Base-by-base conservation (phyloP, 1,284 basidiomycete species). In the Pascua sp. region DNA sequence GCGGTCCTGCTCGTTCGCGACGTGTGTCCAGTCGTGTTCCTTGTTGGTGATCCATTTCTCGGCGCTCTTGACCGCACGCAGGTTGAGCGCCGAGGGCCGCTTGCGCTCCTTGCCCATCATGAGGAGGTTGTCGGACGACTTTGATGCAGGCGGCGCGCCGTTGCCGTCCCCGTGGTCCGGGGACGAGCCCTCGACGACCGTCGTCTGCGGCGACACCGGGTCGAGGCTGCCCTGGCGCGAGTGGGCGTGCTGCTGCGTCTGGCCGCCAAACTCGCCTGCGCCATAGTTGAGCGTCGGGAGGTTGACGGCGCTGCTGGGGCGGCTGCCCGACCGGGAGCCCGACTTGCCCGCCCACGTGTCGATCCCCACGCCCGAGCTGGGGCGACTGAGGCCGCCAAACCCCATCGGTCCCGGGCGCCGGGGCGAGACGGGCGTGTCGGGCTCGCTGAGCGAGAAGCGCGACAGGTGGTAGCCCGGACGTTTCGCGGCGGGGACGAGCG, bases 381-480 rank as follows among this genome's bases (percentile, higher is more conserved):
- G 41, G 7, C 39, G 42, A 32, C 41, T 42, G 49, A 32, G 24
- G 24, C 24, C 24, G 24, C 24, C 24, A 7, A 32, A 32, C 24
- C 24, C 24, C 24, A 32, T 32, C 24, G 24, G 24, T 3, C 24
- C 24, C 4, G 24, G 43, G 43, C 10, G 38, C 17, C 43, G 42
- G n/a, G 44, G 42, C 3, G 44, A 41, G 38, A 37, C 11, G 15
- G 42, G 47, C 36, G 38, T 42, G 13, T 49, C 36, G 8, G 17
- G 55, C 24, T 32, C 61, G 4, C 64, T 63, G 7, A 70, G 48
- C 8, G 65, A 66, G 62, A 76, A 87, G 78, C 87, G 78, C 15
- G 83, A 84, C 2, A 90, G 75, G 59, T 82, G 82, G 68, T 85
- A 90, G 8, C 88, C 88, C 4, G 85, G 83, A 40, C 85, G 77